Conservation (phyloP, 495 filamentous ascomycete genomes). For the Beverwykella pulmonaria region DNA sequence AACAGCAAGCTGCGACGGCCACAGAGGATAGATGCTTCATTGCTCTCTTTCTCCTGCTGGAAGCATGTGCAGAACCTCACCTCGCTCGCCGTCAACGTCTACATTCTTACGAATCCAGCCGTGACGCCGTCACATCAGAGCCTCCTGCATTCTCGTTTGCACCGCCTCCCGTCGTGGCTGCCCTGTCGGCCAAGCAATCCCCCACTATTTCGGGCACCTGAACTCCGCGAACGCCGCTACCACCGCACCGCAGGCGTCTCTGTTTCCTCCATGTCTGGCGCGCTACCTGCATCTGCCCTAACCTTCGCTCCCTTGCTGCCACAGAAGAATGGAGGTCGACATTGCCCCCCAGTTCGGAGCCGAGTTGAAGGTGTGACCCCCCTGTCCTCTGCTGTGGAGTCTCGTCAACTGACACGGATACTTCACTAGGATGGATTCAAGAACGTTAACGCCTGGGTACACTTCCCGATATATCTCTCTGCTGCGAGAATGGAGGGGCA, state of each 20-base stretch:
- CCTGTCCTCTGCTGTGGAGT: slow-evolving; percentile 23
- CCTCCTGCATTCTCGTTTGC: not conserved
- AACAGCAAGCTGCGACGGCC: not conserved
- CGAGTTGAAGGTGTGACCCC: slow-evolving; percentile 76
- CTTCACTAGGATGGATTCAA: slow-evolving; percentile 83
- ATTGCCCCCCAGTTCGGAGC: slow-evolving; percentile 80
- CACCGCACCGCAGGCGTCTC: not conserved
- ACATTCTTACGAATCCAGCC: not conserved
- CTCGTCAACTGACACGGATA: slow-evolving; percentile 35
- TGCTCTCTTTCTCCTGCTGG: not conserved
- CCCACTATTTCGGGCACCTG: slow-evolving; percentile 5
- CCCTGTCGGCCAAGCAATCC: slow-evolving; percentile 1
- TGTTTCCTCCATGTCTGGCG: slow-evolving; percentile 6
- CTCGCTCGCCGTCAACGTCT: not conserved
- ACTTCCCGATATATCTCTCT: slow-evolving; percentile 20
- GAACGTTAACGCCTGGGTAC: slow-evolving; percentile 86
- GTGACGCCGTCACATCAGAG: not conserved
- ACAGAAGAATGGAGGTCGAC: slow-evolving; percentile 48
- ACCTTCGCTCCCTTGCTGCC: not conserved
- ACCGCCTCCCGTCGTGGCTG: not conserved
- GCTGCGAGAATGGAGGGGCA: not conserved
- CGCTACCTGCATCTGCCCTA: not conserved
- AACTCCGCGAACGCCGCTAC: not conserved
- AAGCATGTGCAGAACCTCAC: not conserved
- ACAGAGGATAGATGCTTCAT: not conserved